These are phyloP conservation scores for Phellopilus nigrolimitatus DNA, from an alignment of 1,284 basidiomycete genomes.

Conservation along the genomic window DNA sequence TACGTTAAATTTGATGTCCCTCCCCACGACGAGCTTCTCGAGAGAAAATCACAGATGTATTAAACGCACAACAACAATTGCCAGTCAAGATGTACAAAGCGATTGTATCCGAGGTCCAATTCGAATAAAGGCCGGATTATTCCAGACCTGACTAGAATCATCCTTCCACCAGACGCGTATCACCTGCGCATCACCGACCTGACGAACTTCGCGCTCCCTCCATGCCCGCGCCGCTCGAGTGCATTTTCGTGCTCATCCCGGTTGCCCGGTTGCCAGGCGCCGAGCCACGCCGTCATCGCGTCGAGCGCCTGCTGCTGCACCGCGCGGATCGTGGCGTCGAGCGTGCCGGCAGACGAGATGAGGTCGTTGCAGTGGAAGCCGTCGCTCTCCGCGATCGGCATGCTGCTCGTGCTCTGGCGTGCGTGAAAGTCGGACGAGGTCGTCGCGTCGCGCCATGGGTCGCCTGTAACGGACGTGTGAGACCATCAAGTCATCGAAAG, in stretches of 20 bases:
- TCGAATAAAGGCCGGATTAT: too few species aligned
- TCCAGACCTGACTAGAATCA: too few species aligned
- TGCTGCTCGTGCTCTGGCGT: conserved; percentile 43
- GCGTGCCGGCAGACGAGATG: conserved; percentile 33
- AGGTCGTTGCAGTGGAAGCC: conserved; percentile 70
- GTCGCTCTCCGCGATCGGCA: conserved; percentile 52
- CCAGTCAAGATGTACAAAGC: too few species aligned
- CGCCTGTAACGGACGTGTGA: conserved; percentile 38
- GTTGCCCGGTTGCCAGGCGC: conserved; percentile 31
- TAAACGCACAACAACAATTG: too few species aligned
- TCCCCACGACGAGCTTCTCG: too few species aligned
- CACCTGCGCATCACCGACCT: too few species aligned
- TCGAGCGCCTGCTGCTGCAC: conserved; percentile 48
- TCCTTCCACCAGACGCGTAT: too few species aligned
- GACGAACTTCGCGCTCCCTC: too few species aligned
- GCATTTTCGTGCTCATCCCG: not conserved
- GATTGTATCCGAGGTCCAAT: too few species aligned
- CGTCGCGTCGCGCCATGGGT: conserved; percentile 71
- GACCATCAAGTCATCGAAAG: conserved; percentile 17
- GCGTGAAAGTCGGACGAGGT: conserved; percentile 52
- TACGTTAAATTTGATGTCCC: too few species aligned
- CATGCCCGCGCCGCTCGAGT: not conserved
- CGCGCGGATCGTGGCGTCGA: conserved; percentile 46
- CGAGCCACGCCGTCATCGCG: conserved; percentile 48
- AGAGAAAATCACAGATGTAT: too few species aligned